phyloP scores from a whole-genome alignment of 768 basidiomycete genomes.

The Tricholoma furcatifolium region DNA sequence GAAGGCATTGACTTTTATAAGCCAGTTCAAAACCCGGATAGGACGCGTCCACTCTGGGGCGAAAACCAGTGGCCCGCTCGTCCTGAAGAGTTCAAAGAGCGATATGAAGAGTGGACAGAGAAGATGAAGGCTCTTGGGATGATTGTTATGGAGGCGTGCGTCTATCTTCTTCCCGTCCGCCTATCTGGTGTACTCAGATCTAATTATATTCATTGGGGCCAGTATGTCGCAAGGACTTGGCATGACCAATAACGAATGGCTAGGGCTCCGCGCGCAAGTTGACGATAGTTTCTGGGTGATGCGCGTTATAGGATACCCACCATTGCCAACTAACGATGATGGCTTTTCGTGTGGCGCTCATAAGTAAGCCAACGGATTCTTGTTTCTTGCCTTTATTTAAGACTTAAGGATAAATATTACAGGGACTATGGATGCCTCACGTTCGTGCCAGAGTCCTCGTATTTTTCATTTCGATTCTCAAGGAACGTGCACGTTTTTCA shows the following conservation, averaged over 20 bases:
- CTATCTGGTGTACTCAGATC: background rate
- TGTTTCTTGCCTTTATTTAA: background rate
- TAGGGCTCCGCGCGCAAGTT: constrained; percentile 62
- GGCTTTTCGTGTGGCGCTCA: constrained; percentile 91
- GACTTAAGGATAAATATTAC: constrained; percentile 6
- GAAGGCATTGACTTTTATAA: constrained; percentile 84
- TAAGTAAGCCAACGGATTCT: constrained; percentile 46
- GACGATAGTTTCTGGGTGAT: constrained; percentile 90
- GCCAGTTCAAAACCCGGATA: constrained; percentile 70
- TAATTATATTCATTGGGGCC: background rate
- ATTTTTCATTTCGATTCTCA: background rate
- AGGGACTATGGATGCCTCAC: constrained; percentile 93
- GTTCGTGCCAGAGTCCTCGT: constrained; percentile 35
- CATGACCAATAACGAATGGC: constrained; percentile 69
- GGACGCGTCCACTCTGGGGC: constrained; percentile 72
- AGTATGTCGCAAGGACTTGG: constrained; percentile 86
- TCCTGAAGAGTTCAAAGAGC: constrained; percentile 51
- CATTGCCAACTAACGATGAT: constrained; percentile 73
- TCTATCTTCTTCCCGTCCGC: background rate
- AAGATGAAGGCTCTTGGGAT: constrained; percentile 86
- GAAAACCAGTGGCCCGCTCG: constrained; percentile 82
- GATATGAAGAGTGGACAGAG: constrained; percentile 72
- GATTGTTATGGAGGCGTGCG: constrained; percentile 85
- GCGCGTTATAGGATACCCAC: constrained; percentile 88
- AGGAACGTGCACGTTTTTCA: constrained; percentile 23